A percentile compares a stretch with the other conserved stretches of the same genome.
Evolutionary conservation across 345 rosid species (phyloP).

Genomic region (Moricandia arvensis): DNA sequence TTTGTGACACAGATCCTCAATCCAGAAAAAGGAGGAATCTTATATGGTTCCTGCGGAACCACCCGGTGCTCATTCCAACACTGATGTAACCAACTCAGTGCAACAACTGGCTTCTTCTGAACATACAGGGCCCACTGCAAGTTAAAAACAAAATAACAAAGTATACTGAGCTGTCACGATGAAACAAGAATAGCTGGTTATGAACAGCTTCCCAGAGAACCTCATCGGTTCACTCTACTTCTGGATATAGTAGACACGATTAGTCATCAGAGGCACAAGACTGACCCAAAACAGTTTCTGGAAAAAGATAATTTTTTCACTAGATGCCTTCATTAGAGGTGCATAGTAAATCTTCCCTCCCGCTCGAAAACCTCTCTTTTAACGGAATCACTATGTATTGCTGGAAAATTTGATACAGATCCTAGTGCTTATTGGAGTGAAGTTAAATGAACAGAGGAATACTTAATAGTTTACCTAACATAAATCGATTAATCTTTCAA

Average conservation of each 20-base stretch:
- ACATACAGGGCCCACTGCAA: conserved; percentile 85
- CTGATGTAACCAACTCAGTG: conserved; percentile 75
- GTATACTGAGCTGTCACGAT: conserved; percentile 1
- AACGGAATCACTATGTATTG: conserved; percentile 2
- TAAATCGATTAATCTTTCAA: neutral
- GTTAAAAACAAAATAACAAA: conserved; percentile 10
- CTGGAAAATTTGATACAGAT: neutral
- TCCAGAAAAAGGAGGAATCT: conserved; percentile 90
- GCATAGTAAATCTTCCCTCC: conserved; percentile 6
- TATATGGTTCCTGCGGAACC: conserved; percentile 84
- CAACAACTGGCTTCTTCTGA: conserved; percentile 77
- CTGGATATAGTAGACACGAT: neutral
- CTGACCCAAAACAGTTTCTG: conserved; percentile 9
- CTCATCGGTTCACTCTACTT: conserved; percentile 16
- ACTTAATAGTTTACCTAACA: neutral
- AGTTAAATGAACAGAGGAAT: neutral
- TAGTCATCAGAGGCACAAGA: conserved; percentile 4
- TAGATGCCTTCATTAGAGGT: conserved; percentile 9
- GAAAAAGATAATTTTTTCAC: conserved; percentile 9
- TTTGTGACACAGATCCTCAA: conserved; percentile 78
- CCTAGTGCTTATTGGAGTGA: conserved; percentile 1
- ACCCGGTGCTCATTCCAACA: conserved; percentile 95
- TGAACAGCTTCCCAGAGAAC: conserved; percentile 26
- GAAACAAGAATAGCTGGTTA: conserved; percentile 17
- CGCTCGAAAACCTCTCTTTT: neutral